Evolutionary conservation across 225 moss, liverwort and hornwort genomes (phyloP).

Genomic region (Sphagnum contortum): DNA sequence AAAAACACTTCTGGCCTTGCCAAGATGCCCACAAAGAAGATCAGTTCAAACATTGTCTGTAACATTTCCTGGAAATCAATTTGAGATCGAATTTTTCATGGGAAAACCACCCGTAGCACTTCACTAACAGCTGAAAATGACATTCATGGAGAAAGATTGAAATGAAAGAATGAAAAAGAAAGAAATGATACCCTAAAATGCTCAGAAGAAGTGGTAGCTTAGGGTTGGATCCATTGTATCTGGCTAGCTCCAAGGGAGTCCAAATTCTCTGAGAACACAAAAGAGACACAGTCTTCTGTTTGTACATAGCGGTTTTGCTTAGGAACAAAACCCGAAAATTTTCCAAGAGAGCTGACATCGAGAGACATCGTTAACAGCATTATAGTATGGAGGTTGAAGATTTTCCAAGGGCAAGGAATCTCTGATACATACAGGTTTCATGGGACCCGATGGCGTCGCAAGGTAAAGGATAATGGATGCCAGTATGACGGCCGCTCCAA

Average conservation of each 20-base stretch:
- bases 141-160: neutral
- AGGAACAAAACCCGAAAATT: neutral
- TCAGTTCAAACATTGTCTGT: neutral
- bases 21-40: slow-evolving; percentile 12
- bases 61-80: neutral
- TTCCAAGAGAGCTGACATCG: too few relatives aligned
- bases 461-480: slow-evolving; percentile 34
- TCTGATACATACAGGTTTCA: slow-evolving; percentile 32
- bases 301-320: too few relatives aligned
- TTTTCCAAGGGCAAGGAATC: neutral
- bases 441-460: slow-evolving; percentile 32
- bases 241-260: slow-evolving; percentile 64
- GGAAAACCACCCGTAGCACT: neutral
- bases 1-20: slow-evolving; percentile 83
- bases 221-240: slow-evolving; percentile 55
- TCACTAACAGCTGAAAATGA: neutral
- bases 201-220: slow-evolving; percentile 68
- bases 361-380: neutral
- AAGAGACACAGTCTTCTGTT: neutral
- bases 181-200: slow-evolving; percentile 59
- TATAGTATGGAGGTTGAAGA: neutral
- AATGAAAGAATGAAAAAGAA: neutral
- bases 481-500: slow-evolving; percentile 31
- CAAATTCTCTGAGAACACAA: slow-evolving; percentile 54
- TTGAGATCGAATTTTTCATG: neutral